phyloP scores from a whole-genome alignment of 257 asterid genomes.

The Handroanthus guayacan region DNA sequence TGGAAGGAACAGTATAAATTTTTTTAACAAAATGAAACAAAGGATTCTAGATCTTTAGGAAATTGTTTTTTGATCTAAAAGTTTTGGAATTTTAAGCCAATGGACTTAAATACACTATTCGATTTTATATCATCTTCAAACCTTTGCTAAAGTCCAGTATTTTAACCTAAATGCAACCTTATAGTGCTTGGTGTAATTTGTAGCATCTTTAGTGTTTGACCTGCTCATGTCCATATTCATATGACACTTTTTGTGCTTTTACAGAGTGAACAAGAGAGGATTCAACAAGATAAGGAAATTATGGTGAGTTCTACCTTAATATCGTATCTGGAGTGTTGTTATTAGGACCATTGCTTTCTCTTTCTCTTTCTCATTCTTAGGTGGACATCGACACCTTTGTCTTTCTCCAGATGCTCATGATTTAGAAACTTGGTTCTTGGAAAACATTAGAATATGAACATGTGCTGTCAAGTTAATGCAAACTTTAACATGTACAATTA shows the following conservation, averaged over 20 bases:
- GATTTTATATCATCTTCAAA: background rate
- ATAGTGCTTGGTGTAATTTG: conserved; percentile 8
- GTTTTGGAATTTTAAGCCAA: background rate
- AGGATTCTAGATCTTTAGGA: background rate
- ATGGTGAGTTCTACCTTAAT: conserved; percentile 52
- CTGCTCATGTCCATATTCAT: conserved; percentile 21
- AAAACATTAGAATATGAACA: conserved; percentile 11
- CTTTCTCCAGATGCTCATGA: background rate
- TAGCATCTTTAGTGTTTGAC: background rate
- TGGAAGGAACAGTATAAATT: no score
- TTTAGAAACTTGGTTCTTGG: background rate
- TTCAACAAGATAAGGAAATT: conserved; percentile 60
- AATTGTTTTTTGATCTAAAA: background rate
- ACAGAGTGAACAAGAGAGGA: conserved; percentile 91
- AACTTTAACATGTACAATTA: background rate
- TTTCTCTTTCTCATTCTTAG: conserved; percentile 2
- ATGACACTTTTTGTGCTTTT: conserved; percentile 33
- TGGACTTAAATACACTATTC: background rate
- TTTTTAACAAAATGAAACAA: background rate
- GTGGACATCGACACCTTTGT: no score
- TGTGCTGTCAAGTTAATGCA: conserved; percentile 1
- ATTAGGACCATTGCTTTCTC: background rate
- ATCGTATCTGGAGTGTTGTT: conserved; percentile 6
- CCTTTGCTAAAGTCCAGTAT: conserved; percentile 9
- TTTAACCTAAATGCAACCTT: conserved; percentile 17